Evolutionary conservation across 129 eudicot genomes (phyloP).

Genomic region (Chrysanthemum makinoi): DNA sequence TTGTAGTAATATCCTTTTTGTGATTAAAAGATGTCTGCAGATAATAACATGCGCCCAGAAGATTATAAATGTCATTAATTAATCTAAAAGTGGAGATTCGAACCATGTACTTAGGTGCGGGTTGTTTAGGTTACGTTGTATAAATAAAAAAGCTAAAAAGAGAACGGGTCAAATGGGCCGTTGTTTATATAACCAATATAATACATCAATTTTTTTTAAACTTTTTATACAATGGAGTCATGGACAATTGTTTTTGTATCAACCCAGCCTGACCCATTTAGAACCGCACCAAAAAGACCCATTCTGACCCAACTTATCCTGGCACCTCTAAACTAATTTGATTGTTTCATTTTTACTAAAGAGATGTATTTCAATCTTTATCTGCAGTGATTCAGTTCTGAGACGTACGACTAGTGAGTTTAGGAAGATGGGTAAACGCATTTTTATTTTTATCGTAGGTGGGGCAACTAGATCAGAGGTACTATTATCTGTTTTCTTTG

Average conservation of each 20-base stretch:
- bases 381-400: conserved; percentile 69
- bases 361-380: conserved; percentile 8
- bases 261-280: not conserved
- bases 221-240: too few relatives aligned
- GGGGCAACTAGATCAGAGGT: conserved; percentile 99
- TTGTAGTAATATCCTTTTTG: not conserved
- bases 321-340: not conserved
- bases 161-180: not conserved
- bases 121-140: not conserved
- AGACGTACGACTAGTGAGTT: conserved; percentile 72
- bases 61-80: not conserved
- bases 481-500: not conserved
- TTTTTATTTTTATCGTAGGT: conserved; percentile 87
- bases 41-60: not conserved
- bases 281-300: not conserved
- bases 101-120: not conserved
- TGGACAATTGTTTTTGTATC: not conserved
- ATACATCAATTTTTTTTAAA: too few relatives aligned
- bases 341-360: not conserved
- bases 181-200: too few relatives aligned
- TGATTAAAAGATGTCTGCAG: not conserved
- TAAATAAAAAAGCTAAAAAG: not conserved
- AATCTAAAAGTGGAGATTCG: not conserved
- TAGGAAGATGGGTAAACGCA: conserved; percentile 83
- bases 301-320: not conserved